Conservation (phyloP, 176 grass and related monocot genomes). For the Zea mays region Zm-B73-REFERENCE-NAM-5.0 NC_050101.1:9954001-9954500, state of each 20-base stretch:
- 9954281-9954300: constrained; percentile 35
- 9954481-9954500: constrained; percentile 34
- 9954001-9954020: too few relatives aligned
- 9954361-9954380: constrained; percentile 55
- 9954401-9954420: constrained; percentile 61
- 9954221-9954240: background rate
- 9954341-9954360: constrained; percentile 55
- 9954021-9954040: too few relatives aligned
- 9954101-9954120: too few relatives aligned
- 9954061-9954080: too few relatives aligned
- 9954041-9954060: too few relatives aligned
- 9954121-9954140: too few relatives aligned
- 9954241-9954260: constrained; percentile 24
- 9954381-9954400: constrained; percentile 72
- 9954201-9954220: constrained; percentile 17
- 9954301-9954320: constrained; percentile 35
- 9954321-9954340: constrained; percentile 91
- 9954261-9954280: constrained; percentile 23
- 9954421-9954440: constrained; percentile 59
- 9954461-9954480: constrained; percentile 33
- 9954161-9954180: constrained; percentile 1
- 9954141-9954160: background rate
- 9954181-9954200: constrained; percentile 8
- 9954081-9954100: too few relatives aligned
- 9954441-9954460: constrained; percentile 22